phyloP scores from a whole-genome alignment of 305 asterid genomes.

The Fraxinus floribunda region DNA sequence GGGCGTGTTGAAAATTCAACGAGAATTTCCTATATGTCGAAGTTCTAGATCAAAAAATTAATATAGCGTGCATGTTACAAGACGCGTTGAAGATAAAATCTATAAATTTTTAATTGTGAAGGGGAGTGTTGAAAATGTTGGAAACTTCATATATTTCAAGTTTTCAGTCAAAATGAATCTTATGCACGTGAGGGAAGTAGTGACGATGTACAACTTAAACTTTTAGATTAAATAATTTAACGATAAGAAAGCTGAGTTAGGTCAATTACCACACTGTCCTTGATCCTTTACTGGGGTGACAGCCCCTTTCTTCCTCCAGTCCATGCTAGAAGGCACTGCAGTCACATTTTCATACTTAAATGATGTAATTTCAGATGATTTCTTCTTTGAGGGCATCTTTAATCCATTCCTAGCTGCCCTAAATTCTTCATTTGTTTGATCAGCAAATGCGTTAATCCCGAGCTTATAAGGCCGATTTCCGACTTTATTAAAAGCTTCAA shows the following conservation, averaged over 20 bases:
- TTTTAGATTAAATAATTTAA: neutral
- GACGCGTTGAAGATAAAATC: neutral
- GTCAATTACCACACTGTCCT: conserved; percentile 27
- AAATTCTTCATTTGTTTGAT: conserved; percentile 51
- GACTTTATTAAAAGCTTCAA: conserved; percentile 37
- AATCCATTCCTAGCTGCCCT: conserved; percentile 41
- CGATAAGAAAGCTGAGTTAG: neutral
- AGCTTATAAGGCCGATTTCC: conserved; percentile 38
- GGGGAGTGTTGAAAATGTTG: neutral
- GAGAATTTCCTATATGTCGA: neutral
- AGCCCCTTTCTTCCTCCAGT: conserved; percentile 56
- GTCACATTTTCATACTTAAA: conserved; percentile 46
- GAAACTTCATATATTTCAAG: neutral
- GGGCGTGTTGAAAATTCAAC: neutral
- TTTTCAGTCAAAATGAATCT: neutral
- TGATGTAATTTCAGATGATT: conserved; percentile 9
- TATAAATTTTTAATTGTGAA: no score
- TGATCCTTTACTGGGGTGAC: conserved; percentile 58
- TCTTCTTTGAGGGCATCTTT: conserved; percentile 10
- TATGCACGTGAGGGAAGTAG: neutral
- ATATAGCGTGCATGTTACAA: neutral
- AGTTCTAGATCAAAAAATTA: neutral
- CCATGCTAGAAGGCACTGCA: conserved; percentile 42
- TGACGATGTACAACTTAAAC: neutral
- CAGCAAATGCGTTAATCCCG: conserved; percentile 51